phyloP scores from a whole-genome alignment of 2,329 filamentous ascomycete genomes.

The Diaporthe aspalathi region DNA sequence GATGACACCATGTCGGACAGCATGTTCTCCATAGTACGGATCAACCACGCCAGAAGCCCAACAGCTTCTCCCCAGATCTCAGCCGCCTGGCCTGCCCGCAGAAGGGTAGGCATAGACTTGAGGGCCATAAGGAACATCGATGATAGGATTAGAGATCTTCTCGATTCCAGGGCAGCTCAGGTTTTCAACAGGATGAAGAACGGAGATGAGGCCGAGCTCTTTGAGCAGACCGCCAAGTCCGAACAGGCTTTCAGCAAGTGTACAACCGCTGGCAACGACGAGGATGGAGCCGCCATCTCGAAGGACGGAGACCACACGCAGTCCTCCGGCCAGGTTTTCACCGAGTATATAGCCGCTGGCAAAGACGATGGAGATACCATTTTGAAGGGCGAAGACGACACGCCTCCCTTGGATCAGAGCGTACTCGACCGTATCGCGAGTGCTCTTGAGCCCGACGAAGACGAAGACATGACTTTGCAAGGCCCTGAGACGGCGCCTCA shows the following conservation, averaged over 20 bases:
- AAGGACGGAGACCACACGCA: too few relatives aligned
- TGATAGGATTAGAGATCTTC: conserved; percentile 18
- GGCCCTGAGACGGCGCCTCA: neutral
- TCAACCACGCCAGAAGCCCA: neutral
- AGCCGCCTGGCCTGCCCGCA: neutral
- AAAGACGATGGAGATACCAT: neutral
- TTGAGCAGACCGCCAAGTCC: neutral
- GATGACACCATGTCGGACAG: neutral
- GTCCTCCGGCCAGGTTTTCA: neutral
- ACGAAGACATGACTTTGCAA: neutral
- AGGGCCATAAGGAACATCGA: neutral
- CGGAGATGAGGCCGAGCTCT: too few relatives aligned
- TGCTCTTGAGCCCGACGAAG: neutral
- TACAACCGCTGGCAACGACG: too few relatives aligned
- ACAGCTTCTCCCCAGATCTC: neutral
- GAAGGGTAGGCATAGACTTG: neutral
- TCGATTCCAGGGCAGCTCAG: neutral
- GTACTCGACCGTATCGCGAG: neutral
- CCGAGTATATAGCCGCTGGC: neutral
- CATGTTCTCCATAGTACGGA: neutral
- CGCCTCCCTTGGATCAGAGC: neutral
- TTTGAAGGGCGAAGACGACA: neutral
- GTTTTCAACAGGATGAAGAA: too few relatives aligned
- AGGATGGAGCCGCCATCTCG: too few relatives aligned
- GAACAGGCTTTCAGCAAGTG: neutral